phyloP scores from a whole-genome alignment of 2,329 filamentous ascomycete genomes.

The Trichoderma aggressivum region DNA sequence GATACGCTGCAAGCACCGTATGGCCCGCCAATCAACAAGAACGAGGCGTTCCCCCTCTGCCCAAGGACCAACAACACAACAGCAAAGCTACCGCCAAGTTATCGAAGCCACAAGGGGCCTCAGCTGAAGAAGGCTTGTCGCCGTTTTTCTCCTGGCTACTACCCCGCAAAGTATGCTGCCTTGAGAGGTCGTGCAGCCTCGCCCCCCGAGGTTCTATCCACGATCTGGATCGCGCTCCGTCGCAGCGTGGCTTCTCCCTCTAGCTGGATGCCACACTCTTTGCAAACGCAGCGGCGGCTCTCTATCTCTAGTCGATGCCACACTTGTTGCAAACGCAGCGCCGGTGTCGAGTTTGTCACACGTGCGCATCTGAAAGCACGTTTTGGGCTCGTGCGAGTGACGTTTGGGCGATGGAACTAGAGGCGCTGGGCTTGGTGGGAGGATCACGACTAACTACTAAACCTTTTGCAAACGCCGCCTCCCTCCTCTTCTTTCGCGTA shows the following conservation, averaged over 20 bases:
- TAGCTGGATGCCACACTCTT: neutral
- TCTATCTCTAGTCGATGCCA: too few relatives aligned
- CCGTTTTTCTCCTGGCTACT: neutral
- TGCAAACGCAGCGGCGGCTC: neutral
- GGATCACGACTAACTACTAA: neutral
- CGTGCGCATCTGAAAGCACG: neutral
- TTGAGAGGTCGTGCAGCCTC: neutral
- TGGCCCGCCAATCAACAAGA: neutral
- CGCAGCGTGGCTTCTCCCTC: neutral
- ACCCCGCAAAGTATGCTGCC: slow-evolving; percentile 12
- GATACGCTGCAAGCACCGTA: neutral
- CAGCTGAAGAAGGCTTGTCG: slow-evolving; percentile 1
- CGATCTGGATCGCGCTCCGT: neutral
- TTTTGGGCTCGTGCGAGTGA: neutral
- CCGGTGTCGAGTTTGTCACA: neutral
- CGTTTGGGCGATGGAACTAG: neutral
- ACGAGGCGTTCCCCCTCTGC: neutral
- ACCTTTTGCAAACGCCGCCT: neutral
- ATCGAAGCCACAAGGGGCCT: neutral
- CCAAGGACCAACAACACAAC: neutral
- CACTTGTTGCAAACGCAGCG: neutral
- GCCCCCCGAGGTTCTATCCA: neutral
- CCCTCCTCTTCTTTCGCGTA: neutral
- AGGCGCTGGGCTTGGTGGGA: neutral
- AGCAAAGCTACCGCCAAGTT: neutral